A percentile compares a stretch with the other conserved stretches of the same genome.
Conservation (phyloP, 2,329 filamentous ascomycete species). For the Xylaria sp. region DNA sequence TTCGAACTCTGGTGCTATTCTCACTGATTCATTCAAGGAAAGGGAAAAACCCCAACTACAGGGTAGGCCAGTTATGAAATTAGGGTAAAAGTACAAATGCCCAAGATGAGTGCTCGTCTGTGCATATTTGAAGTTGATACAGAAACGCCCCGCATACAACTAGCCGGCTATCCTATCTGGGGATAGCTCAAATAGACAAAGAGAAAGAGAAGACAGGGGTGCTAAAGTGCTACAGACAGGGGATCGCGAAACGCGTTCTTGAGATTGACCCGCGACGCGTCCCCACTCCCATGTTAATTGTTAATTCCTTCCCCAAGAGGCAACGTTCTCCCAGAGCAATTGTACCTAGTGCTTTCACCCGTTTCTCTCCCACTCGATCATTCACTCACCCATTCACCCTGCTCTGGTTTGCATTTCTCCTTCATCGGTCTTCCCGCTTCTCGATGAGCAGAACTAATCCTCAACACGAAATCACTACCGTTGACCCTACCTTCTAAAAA, state of each 20-base stretch:
- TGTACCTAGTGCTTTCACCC: neutral
- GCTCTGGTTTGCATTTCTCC: slow-evolving; percentile 7
- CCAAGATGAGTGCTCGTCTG: too few species aligned
- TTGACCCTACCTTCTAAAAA: slow-evolving; percentile 17
- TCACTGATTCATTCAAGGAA: too few species aligned
- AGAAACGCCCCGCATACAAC: too few species aligned
- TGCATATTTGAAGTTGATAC: too few species aligned
- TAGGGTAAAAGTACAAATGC: too few species aligned
- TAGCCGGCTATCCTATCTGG: too few species aligned
- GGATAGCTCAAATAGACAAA: too few species aligned
- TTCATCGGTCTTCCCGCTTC: neutral
- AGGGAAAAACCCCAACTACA: too few species aligned
- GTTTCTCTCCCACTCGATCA: neutral
- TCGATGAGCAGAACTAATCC: neutral
- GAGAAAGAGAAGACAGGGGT: too few species aligned
- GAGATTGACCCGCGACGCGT: slow-evolving; percentile 37
- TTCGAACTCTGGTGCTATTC: too few species aligned
- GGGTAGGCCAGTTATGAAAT: too few species aligned
- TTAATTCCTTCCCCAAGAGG: slow-evolving; percentile 2
- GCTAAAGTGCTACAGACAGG: slow-evolving; percentile 14
- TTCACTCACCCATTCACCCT: slow-evolving; percentile 8
- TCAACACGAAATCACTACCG: neutral
- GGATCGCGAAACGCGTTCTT: slow-evolving; percentile 37
- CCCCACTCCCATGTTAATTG: slow-evolving; percentile 22
- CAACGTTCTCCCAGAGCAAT: slow-evolving; percentile 10